Evolutionary conservation across 768 basidiomycete species (phyloP), one percentile per base, ranked within the genome.

Genomic region (Russula vinacea): DNA sequence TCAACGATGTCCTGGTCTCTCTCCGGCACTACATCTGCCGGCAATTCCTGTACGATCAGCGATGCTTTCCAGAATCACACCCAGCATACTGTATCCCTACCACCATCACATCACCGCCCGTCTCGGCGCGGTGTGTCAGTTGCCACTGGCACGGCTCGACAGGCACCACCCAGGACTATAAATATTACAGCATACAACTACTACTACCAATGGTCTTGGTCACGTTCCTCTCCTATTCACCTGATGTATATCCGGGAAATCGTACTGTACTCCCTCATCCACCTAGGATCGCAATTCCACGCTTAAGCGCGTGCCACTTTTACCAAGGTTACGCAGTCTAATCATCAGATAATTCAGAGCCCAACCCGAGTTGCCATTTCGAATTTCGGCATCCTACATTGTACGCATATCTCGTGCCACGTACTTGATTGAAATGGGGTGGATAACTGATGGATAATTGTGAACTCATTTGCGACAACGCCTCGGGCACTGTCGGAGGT

Each of bases 51-150:
- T 19, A 32, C 50, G 33, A 7, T 51, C 17, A 16, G 29, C 29
- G 9, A 33, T n/a, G 32, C 51, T 7, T 56, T 56, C 26, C 37
- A 3, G 32, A n/a, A n/a, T n/a, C n/a, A n/a, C n/a, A n/a, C n/a
- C n/a, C 29, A 29, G 19, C 40, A 56, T 19, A 8, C 40, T 19
- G 19, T 3, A 19, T 44, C 8, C 44, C n/a, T n/a, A 51, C 58
- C 59, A 61, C 53, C 60, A 61, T 14, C n/a, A n/a, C n/a, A n/a
- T n/a, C 44, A 61, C 52, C 22, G n/a, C 24, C 10, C 6, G n/a
- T 44, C 29, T 40, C 29, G 50, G 59, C 59, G 59, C 59, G 33
- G 51, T 14, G 19, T 26, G 22, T 60, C 32, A 60, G 32, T 22
- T 19, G 51, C 52, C 60, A 54, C 33, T 17, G 42, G 33, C 40